These are phyloP conservation scores for Aureobasidium subglaciale DNA, from an alignment of 2,329 filamentous ascomycete genomes.

Conservation along the genomic window DNA sequence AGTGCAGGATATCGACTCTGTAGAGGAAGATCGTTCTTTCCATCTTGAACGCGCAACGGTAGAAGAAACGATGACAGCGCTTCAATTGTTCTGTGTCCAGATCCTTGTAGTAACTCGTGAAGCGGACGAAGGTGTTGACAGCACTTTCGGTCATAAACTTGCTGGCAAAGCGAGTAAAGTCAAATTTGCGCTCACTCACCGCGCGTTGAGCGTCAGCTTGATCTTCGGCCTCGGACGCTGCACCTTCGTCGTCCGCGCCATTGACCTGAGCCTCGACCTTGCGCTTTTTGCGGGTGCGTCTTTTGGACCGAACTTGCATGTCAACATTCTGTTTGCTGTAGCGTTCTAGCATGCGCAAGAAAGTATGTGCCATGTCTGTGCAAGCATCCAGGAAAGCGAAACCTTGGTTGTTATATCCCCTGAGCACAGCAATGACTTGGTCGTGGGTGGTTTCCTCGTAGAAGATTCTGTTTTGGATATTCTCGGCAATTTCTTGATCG, in stretches of 20 bases:
- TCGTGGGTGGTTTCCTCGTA: slow-evolving; percentile 96
- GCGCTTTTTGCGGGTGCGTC: slow-evolving; percentile 65
- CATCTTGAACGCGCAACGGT: slow-evolving; percentile 90
- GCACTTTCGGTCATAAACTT: slow-evolving; percentile 79
- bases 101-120: slow-evolving; percentile 74
- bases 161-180: slow-evolving; percentile 75
- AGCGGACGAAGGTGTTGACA: slow-evolving; percentile 79
- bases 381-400: slow-evolving; percentile 89
- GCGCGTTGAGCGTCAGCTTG: slow-evolving; percentile 61
- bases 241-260: slow-evolving; percentile 41
- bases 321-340: slow-evolving; percentile 95
- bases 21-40: slow-evolving; percentile 84
- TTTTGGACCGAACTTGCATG: slow-evolving; percentile 81
- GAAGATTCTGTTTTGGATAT: slow-evolving; percentile 94
- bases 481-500: slow-evolving; percentile 97
- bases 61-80: slow-evolving; percentile 87
- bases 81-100: slow-evolving; percentile 76
- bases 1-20: slow-evolving; percentile 79
- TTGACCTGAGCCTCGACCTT: slow-evolving; percentile 38
- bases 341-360: slow-evolving; percentile 80
- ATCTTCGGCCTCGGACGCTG: slow-evolving; percentile 60
- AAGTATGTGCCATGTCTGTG: slow-evolving; percentile 86
- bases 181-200: slow-evolving; percentile 81
- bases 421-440: slow-evolving; percentile 68
- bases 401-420: slow-evolving; percentile 86